Percentiles rank a stretch among this genome's conserved stretches.
phyloP scores from a whole-genome alignment of 306 rosid species.

The Geum urbanum region DNA sequence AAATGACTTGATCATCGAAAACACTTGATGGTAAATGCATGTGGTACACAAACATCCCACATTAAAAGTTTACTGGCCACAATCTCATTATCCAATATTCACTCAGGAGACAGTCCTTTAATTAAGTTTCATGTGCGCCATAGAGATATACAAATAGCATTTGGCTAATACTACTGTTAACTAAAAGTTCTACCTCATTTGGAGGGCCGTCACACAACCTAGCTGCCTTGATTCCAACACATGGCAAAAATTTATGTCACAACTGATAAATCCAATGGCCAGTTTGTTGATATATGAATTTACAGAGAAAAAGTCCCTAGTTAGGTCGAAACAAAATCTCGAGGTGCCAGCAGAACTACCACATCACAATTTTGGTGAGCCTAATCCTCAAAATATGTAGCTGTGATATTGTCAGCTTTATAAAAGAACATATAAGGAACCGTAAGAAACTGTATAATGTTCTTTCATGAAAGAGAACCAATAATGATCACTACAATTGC shows the following conservation, averaged over 20 bases:
- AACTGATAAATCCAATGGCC: neutral
- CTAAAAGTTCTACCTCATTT: no score
- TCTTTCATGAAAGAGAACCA: neutral
- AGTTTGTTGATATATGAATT: neutral
- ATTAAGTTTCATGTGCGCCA: neutral
- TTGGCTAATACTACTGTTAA: no score
- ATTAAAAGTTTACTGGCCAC: neutral
- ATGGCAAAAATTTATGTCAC: neutral
- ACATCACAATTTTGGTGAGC: neutral
- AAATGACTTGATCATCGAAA: no score
- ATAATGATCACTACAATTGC: neutral
- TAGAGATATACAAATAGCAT: neutral
- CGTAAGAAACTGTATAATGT: neutral
- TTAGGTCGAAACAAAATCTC: neutral
- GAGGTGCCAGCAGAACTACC: neutral
- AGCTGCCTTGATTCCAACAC: no score
- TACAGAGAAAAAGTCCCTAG: neutral
- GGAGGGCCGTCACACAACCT: no score
- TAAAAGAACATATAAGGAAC: neutral
- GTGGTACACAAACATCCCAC: neutral
- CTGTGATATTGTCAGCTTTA: no score
- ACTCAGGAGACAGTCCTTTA: neutral
- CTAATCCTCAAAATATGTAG: neutral
- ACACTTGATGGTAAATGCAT: neutral
- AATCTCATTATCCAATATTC: constrained; percentile 3